Evolutionary conservation across 2,329 filamentous ascomycete species (phyloP).

Genomic region (Fulvia fulva): DNA sequence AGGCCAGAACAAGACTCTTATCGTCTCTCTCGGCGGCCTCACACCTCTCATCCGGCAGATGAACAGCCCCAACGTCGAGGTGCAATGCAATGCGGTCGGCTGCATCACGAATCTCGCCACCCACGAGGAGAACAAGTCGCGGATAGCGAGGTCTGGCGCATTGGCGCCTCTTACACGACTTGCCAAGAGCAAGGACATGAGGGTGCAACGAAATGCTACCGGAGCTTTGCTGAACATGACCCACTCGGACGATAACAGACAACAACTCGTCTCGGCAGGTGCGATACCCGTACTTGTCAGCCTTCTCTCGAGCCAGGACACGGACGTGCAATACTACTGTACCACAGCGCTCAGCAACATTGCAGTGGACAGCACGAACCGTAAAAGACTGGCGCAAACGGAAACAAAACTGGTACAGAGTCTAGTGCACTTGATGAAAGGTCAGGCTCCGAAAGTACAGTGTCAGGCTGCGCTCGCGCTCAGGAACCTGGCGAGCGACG

Average conservation of each 20-base stretch:
- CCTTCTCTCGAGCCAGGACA: conserved; percentile 84
- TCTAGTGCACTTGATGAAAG: conserved; percentile 94
- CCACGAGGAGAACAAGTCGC: conserved; percentile 98
- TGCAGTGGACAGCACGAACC: conserved; percentile 86
- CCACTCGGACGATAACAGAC: conserved; percentile 96
- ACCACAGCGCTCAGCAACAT: conserved; percentile 98
- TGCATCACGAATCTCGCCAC: conserved; percentile 98
- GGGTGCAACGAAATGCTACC: conserved; percentile 94
- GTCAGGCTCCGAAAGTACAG: conserved; percentile 93
- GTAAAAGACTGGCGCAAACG: conserved; percentile 83
- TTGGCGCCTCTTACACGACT: conserved; percentile 84
- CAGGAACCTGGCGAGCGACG: conserved; percentile 91
- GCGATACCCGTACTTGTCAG: conserved; percentile 98
- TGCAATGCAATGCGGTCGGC: conserved; percentile 97
- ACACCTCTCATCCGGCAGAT: conserved; percentile 93
- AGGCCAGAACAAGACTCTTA: conserved; percentile 98
- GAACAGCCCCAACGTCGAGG: conserved; percentile 96
- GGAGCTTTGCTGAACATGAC: conserved; percentile 98
- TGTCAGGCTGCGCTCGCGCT: conserved; percentile 94
- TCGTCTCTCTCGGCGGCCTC: conserved; percentile 86
- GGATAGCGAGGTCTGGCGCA: conserved; percentile 92
- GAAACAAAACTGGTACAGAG: conserved; percentile 91
- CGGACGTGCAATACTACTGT: conserved; percentile 99
- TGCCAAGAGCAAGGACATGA: conserved; percentile 97
- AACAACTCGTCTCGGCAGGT: conserved; percentile 93